phyloP scores from a whole-genome alignment of 1,284 basidiomycete genomes.

The Cerioporus squamosus region DNA sequence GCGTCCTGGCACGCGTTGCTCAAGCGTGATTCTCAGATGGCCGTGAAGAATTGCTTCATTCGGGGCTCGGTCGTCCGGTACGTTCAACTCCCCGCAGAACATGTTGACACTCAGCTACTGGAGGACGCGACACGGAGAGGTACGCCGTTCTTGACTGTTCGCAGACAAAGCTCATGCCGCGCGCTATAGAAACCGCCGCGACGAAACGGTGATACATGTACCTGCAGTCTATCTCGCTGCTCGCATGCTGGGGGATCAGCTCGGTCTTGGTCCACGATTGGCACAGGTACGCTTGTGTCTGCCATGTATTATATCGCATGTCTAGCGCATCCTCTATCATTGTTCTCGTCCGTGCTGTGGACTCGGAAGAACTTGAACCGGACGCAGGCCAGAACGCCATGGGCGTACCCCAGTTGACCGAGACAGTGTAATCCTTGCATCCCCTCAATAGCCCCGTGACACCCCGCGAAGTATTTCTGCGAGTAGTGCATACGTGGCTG shows the following conservation, averaged over 20 bases:
- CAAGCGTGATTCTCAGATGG: slow-evolving; percentile 69
- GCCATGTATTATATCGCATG: slow-evolving; percentile 12
- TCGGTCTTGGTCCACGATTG: not conserved
- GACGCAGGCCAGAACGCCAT: too few species aligned
- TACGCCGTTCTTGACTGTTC: slow-evolving; percentile 39
- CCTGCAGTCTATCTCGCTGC: not conserved
- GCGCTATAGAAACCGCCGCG: slow-evolving; percentile 26
- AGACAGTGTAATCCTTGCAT: too few species aligned
- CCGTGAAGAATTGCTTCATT: slow-evolving; percentile 99
- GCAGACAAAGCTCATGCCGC: not conserved
- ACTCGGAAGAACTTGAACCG: too few species aligned
- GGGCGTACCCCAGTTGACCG: too few species aligned
- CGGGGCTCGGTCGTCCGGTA: slow-evolving; percentile 98
- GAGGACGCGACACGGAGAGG: slow-evolving; percentile 98
- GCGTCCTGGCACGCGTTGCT: not conserved
- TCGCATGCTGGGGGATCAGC: too few species aligned
- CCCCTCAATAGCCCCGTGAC: too few species aligned
- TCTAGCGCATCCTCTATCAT: slow-evolving; percentile 5
- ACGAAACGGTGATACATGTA: slow-evolving; percentile 24
- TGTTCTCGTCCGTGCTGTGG: too few species aligned
- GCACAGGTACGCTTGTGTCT: slow-evolving; percentile 15
- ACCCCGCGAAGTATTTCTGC: too few species aligned
- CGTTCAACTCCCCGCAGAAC: slow-evolving; percentile 90
- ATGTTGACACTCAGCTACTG: slow-evolving; percentile 94
- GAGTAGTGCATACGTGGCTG: too few species aligned